Conservation (phyloP, 371 early-diverging fungal species). For the Globomyces sp. region DNA sequence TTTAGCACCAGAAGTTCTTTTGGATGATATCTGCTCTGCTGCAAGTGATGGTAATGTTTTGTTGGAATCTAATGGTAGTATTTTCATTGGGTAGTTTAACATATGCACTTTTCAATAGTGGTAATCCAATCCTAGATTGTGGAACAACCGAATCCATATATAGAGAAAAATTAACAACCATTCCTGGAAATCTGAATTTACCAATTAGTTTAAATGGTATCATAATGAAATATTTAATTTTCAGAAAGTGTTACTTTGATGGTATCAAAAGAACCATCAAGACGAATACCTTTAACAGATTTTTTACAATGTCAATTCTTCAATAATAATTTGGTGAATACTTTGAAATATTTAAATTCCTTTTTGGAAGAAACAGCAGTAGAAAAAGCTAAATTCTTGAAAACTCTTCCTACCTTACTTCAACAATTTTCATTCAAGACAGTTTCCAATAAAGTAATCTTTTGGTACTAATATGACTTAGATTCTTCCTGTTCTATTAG, state of each 20-base stretch:
- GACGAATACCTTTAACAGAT: neutral
- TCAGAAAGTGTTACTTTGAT: slow-evolving; percentile 5
- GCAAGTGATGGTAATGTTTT: slow-evolving; percentile 17
- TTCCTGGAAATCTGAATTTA: too few relatives aligned
- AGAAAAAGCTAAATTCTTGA: slow-evolving; percentile 22
- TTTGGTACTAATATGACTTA: neutral
- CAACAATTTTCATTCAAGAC: slow-evolving; percentile 13
- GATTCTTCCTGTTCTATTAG: slow-evolving; percentile 3
- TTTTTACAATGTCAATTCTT: neutral
- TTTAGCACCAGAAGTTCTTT: slow-evolving; percentile 19
- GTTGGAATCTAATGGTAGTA: neutral
- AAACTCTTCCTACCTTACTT: slow-evolving; percentile 6
- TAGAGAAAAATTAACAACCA: neutral
- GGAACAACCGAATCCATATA: neutral
- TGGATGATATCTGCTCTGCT: slow-evolving; percentile 3
- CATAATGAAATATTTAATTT: slow-evolving; percentile 3
- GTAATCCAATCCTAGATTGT: slow-evolving; percentile 6
- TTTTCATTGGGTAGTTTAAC: slow-evolving; percentile 17
- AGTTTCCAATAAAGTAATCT: slow-evolving; percentile 9
- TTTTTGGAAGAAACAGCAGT: slow-evolving; percentile 16
- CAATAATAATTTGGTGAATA: slow-evolving; percentile 11
- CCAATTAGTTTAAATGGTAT: neutral
- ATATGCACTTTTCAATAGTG: slow-evolving; percentile 17
- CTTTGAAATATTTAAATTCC: slow-evolving; percentile 10
- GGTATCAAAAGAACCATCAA: slow-evolving; percentile 9